Evolutionary conservation across 768 basidiomycete genomes (phyloP), one percentile per base, ranked within the genome.

Genomic region (Trametes elegans): DNA sequence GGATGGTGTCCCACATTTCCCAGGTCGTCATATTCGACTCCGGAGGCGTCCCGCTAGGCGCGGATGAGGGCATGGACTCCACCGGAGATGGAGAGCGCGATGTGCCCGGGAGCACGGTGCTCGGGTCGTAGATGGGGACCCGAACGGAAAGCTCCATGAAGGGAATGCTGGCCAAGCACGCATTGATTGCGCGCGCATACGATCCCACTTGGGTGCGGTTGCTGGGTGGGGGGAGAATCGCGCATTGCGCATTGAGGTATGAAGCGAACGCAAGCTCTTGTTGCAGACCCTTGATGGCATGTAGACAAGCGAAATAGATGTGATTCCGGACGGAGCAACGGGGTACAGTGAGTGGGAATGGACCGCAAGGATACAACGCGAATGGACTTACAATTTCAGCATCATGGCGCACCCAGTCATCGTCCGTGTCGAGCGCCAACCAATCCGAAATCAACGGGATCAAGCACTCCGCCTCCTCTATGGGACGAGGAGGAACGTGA

Each of bases 1-100:
- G 79, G 54, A 99, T 91, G 42, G 88, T 79, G 69, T 98, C 97
- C 97, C 97, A 99, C 84, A 95, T 96, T 69, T 98, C 97, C 96
- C 97, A 99, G 0, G 90, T 92, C 28, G 71, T 67, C 42, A 68
- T 62, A 23, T 62, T 61, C 8, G 70, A 59, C 24, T 68, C 62
- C 14, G 69, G 65, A 27, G 50, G 54, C 19, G 53, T 52, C 1
- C 49, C 39, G 23, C 50, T 26, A 7, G 45, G 14, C 6, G 18
- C 51, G 16, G 49, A 34, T 0, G 58, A 34, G 18, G 32, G 54
- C 5, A n/a, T n/a, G n/a, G 59, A 42, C 31, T 52, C 50, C 53
- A 63, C 34, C 55, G 40, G 52, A 49, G 70, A 70, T 41, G 72
- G 27, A 23, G 59, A 39, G 2, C 57, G 60, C 46, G 53, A 56